Evolutionary conservation across 208 protist species (phyloP), one percentile per base, ranked within the genome.

Genomic region (Acanthamoeba triangularis): DNA sequence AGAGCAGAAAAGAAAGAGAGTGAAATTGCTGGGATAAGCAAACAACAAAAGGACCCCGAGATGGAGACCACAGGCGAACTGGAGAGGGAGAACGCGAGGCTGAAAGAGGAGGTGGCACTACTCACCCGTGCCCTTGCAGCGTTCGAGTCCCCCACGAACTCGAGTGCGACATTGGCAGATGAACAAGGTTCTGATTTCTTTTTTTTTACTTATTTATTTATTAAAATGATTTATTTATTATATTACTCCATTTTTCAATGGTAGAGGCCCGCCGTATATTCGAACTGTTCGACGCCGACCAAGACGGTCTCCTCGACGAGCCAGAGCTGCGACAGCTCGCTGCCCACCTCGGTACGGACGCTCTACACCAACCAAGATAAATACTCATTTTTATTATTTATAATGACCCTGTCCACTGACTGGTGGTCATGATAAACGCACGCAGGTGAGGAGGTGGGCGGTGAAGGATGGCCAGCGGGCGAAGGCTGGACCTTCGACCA

Each of bases 401-500:
- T n/a, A n/a, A n/a, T n/a, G n/a, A n/a, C n/a, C n/a, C n/a, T n/a
- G n/a, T n/a, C n/a, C n/a, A n/a, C 56, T 63, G 56, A 16, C 56
- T 4, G 18, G 20, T 25, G 18, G 0, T 6, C 20, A 25, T 3
- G n/a, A n/a, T n/a, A n/a, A n/a, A 16, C 56, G 20, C 20, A 16
- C 56, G 11, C 65, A 74, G 65, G 65, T 18, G 65, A 74, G 65
- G 65, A 74, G 25, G 65, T 74, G 25, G 65, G 65, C 3, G 33
- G 33, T 13, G 23, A 74, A 25, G 33, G n/a, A n/a, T 80, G 72
- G 72, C 35, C 72, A 1, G 37, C 13, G 33, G 72, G 37, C 18
- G 72, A 80, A 14, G 72, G 72, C 35, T 80, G 72, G 72, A 80
- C 72, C 4, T 80, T 80, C 11, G 72, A 80, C 37, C 72, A 80